phyloP scores from a whole-genome alignment of 495 filamentous ascomycete species.

The Pseudomonodictys pantanalensis region DNA sequence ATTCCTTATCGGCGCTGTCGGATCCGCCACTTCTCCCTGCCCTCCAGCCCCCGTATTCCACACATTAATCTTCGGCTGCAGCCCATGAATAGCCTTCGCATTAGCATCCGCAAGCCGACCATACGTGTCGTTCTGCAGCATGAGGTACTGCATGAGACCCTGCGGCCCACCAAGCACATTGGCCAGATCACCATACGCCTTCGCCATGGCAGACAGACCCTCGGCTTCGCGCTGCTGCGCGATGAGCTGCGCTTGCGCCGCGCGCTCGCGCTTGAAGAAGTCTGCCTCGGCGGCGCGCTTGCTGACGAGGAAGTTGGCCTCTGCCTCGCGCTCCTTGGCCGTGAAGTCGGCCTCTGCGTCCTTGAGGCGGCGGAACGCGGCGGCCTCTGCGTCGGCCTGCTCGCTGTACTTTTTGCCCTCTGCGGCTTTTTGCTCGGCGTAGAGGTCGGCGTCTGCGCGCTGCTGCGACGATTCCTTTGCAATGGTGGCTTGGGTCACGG shows the following conservation, averaged over 20 bases:
- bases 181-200: slow-evolving; percentile 67
- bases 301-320: slow-evolving; percentile 38
- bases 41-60: slow-evolving; percentile 70
- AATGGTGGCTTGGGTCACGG: slow-evolving; percentile 76
- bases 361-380: slow-evolving; percentile 25
- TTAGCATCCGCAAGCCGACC: slow-evolving; percentile 65
- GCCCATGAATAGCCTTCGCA: slow-evolving; percentile 66
- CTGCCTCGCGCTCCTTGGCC: slow-evolving; percentile 42
- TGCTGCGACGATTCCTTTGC: slow-evolving; percentile 68
- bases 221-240: slow-evolving; percentile 68
- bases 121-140: slow-evolving; percentile 68
- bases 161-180: slow-evolving; percentile 71
- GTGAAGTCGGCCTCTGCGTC: slow-evolving; percentile 33
- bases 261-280: slow-evolving; percentile 31
- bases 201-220: slow-evolving; percentile 69
- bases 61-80: slow-evolving; percentile 82
- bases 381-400: slow-evolving; percentile 39
- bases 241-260: slow-evolving; percentile 62
- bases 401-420: slow-evolving; percentile 36
- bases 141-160: slow-evolving; percentile 68
- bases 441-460: slow-evolving; percentile 65
- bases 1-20: slow-evolving; percentile 52
- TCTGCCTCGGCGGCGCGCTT: slow-evolving; percentile 28
- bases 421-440: slow-evolving; percentile 39
- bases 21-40: slow-evolving; percentile 41